Evolutionary conservation across 148 eudicot genomes (phyloP), one percentile per base, ranked within the genome.

Genomic region (Cornus florida): DNA sequence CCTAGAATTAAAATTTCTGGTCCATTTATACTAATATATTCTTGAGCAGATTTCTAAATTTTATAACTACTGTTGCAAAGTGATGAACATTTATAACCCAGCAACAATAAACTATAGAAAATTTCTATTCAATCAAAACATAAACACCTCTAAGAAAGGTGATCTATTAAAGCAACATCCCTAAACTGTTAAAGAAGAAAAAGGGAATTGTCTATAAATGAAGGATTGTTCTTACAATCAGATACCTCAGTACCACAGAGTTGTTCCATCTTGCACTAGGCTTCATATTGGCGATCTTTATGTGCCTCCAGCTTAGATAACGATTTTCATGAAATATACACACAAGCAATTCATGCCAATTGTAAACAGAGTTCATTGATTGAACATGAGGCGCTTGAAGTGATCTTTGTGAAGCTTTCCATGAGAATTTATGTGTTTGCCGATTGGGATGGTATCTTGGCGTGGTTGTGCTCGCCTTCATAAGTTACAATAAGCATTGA

Each of bases 381-480:
- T 19, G 70, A 65, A 65, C 56, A 39, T 65, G 23, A 74, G 22
- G 32, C 11, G 70, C 75, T 24, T 43, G 75, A 28, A 67, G 64
- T 72, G 48, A 59, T 72, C 70, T 33, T 39, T 19, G 41, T 31
- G 14, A 69, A 12, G 22, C 38, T 43, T 46, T 39, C 35, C 14
- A 19, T 33, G 20, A 46, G 73, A 7, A 39, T 48, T 88, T 83
- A 90, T 74, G 89, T 38, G 84, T 82, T 90, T 48, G 84, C 83
- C 1, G 97, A 85, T 76, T 84, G 91, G 64, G 92, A 87, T 39
- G 88, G 91, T 41, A 91, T 31, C 48, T 81, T 84, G 11, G 82
- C 79, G 78, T 92, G 97, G 78, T 88, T 92, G 73, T 92, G 97
- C 67, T 92, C 94, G 14, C 94, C 97, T 89, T 92, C 97, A 32